phyloP scores from a whole-genome alignment of 2,329 filamentous ascomycete genomes.

The Cladosporium cucumerinum region DNA sequence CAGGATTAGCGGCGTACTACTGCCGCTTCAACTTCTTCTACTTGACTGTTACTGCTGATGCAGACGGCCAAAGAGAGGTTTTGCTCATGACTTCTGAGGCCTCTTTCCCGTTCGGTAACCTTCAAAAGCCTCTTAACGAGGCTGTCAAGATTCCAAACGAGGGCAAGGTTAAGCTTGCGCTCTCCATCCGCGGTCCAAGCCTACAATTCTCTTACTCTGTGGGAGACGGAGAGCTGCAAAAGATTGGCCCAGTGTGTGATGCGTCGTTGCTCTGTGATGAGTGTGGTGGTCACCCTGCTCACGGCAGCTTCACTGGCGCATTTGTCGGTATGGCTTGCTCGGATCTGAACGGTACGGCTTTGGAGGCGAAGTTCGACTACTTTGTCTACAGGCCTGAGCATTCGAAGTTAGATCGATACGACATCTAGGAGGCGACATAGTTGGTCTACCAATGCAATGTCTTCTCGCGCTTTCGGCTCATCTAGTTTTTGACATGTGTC shows the following conservation, averaged over 20 bases:
- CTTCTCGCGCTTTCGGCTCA: not conserved
- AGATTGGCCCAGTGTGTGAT: conserved; percentile 10
- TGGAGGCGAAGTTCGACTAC: conserved; percentile 15
- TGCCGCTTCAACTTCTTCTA: conserved; percentile 18
- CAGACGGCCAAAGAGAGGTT: conserved; percentile 13
- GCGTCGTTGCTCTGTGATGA: conserved; percentile 13
- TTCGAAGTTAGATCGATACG: conserved; percentile 8
- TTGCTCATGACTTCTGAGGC: conserved; percentile 14
- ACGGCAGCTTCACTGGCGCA: conserved; percentile 17
- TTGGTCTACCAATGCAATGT: not conserved
- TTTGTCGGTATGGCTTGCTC: conserved; percentile 15
- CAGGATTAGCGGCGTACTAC: conserved; percentile 16
- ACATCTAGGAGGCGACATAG: not conserved
- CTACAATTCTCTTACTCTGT: conserved; percentile 14
- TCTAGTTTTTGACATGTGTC: not conserved
- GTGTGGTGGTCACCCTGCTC: conserved; percentile 10
- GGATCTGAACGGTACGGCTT: conserved; percentile 14
- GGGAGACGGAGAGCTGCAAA: conserved; percentile 8
- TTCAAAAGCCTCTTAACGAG: conserved; percentile 7
- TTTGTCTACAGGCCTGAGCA: conserved; percentile 14
- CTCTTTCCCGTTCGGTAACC: conserved; percentile 7
- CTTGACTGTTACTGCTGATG: conserved; percentile 7
- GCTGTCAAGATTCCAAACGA: conserved; percentile 9
- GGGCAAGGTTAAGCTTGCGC: conserved; percentile 15
- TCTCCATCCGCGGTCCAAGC: conserved; percentile 1